phyloP scores from a whole-genome alignment of 305 asterid genomes.

The Fraxinus nigra region DNA sequence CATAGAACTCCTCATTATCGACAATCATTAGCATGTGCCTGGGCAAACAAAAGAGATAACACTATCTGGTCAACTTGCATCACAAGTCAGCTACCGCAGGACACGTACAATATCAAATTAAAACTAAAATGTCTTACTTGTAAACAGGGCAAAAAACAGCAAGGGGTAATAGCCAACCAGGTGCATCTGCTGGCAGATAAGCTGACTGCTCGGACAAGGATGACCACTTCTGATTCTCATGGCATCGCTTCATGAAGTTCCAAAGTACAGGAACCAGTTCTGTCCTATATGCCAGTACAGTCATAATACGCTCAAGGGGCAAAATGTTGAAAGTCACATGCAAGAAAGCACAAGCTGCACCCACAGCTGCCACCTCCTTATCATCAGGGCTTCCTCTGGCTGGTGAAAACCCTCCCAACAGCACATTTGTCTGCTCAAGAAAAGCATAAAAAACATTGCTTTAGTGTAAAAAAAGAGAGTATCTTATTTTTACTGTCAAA shows the following conservation, averaged over 20 bases:
- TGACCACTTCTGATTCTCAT: constrained; percentile 76
- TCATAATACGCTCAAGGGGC: constrained; percentile 86
- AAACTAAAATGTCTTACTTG: constrained; percentile 55
- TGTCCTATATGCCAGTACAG: constrained; percentile 88
- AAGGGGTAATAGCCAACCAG: constrained; percentile 88
- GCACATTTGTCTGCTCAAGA: constrained; percentile 65
- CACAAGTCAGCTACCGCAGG: constrained; percentile 20
- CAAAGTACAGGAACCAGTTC: constrained; percentile 82
- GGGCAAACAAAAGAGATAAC: constrained; percentile 30
- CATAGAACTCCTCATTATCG: constrained; percentile 96
- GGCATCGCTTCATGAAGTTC: constrained; percentile 85
- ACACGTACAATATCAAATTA: constrained; percentile 12
- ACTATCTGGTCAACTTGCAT: constrained; percentile 25
- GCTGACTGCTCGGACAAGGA: constrained; percentile 63
- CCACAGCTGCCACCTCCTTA: constrained; percentile 72
- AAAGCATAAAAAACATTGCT: constrained; percentile 12
- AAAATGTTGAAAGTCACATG: constrained; percentile 73
- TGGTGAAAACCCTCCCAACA: constrained; percentile 56
- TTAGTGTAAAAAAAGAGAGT: constrained; percentile 20
- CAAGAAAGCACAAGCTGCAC: constrained; percentile 84
- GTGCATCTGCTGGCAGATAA: constrained; percentile 63
- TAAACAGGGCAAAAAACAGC: constrained; percentile 95
- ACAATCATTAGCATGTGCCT: constrained; percentile 96
- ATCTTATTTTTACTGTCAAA: constrained; percentile 12
- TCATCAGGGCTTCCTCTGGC: constrained; percentile 43